Conservation (phyloP, 768 basidiomycete species). For the Pleurotus platypus region DNA sequence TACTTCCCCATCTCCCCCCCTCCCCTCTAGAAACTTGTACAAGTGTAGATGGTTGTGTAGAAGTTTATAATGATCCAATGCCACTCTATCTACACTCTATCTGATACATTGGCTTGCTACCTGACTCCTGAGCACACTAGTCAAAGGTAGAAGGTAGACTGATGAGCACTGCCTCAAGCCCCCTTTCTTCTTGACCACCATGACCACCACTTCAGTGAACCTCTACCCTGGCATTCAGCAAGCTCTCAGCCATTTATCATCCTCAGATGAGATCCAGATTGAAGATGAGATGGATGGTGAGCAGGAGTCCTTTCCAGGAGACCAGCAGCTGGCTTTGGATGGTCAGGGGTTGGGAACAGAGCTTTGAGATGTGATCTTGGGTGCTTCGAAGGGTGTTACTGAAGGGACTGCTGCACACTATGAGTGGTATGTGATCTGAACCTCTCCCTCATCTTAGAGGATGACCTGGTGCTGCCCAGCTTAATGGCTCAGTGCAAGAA, state of each 20-base stretch:
- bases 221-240: too few species aligned
- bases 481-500: constrained; percentile 14
- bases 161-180: too few species aligned
- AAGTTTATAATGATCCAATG: too few species aligned
- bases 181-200: too few species aligned
- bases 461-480: constrained; percentile 4
- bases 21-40: neutral
- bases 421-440: constrained; percentile 18
- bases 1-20: too few species aligned
- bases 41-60: too few species aligned
- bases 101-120: too few species aligned
- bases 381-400: constrained; percentile 26
- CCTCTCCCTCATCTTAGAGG: neutral
- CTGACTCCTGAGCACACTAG: too few species aligned
- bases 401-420: constrained; percentile 26
- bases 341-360: neutral
- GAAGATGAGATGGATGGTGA: constrained; percentile 76
- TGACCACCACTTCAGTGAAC: too few species aligned
- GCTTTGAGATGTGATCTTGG: constrained; percentile 13
- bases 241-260: too few species aligned
- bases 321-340: constrained; percentile 18
- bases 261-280: constrained; percentile 50
- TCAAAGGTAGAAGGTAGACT: too few species aligned
- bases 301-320: constrained; percentile 73
- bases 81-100: too few species aligned